A percentile compares a stretch with the other conserved stretches of the same genome.
Conservation (phyloP, 2,329 filamentous ascomycete genomes). For the Aspergillus latus region DNA sequence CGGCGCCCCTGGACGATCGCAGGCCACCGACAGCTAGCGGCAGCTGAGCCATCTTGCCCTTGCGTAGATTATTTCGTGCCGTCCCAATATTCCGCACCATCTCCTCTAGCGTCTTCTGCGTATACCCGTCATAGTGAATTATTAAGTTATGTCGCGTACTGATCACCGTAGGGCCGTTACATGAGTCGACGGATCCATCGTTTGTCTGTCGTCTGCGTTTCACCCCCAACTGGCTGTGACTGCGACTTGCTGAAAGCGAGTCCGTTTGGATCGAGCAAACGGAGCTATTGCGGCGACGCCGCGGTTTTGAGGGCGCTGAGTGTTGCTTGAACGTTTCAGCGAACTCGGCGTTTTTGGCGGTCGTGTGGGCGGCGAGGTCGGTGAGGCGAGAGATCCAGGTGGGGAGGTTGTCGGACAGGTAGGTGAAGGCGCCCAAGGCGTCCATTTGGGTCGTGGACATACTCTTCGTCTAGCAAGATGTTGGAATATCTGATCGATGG, state of each 20-base stretch:
- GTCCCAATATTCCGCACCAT: slow-evolving; percentile 79
- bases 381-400: slow-evolving; percentile 46
- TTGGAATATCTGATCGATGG: background rate
- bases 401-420: slow-evolving; percentile 46
- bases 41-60: slow-evolving; percentile 65
- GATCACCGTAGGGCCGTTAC: slow-evolving; percentile 52
- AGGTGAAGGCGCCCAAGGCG: slow-evolving; percentile 46
- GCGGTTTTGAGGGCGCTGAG: slow-evolving; percentile 28
- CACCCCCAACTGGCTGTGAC: background rate
- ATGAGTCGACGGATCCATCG: slow-evolving; percentile 28
- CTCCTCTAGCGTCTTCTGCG: slow-evolving; percentile 78
- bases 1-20: too few relatives aligned
- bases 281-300: slow-evolving; percentile 44
- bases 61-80: slow-evolving; percentile 79
- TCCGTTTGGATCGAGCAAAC: slow-evolving; percentile 42
- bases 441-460: slow-evolving; percentile 34
- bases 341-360: slow-evolving; percentile 44
- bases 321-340: slow-evolving; percentile 43
- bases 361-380: slow-evolving; percentile 42
- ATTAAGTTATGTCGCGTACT: slow-evolving; percentile 74
- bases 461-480: background rate
- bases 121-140: slow-evolving; percentile 88
- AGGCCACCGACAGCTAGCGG: slow-evolving; percentile 23
- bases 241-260: slow-evolving; percentile 13
- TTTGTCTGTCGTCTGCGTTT: slow-evolving; percentile 38